Base-by-base conservation (phyloP, 177 flowering plant genomes). In the Vitis hybrid region DNA sequence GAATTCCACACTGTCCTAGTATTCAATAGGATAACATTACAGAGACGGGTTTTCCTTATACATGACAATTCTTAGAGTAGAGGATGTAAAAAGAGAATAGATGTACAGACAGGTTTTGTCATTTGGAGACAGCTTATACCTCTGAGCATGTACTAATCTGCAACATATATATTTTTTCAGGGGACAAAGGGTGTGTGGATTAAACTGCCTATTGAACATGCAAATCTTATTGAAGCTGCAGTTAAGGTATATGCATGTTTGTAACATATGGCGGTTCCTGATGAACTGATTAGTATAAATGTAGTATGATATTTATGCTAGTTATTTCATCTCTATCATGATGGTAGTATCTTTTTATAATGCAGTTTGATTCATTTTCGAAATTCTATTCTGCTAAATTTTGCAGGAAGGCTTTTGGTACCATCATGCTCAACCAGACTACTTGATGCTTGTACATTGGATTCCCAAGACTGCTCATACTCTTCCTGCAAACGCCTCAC, bases 381-480 rank as follows among this genome's bases (percentile, higher is more conserved):
- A 5, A 39, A 39, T 39, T 4, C 45, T 7, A 6, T n/a, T 68
- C 8, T 68, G 55, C n/a, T 34, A 55, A 52, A 51, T 34, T 51
- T 51, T 65, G 61, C 77, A 89, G 93, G 88, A 84, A 72, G 93
- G 89, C 26, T 89, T 87, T 69, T 49, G 67, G 70, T 87, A 79
- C 72, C 93, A 89, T 68, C 93, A 89, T 74, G 87, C 93, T 2
- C 89, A 89, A 59, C 81, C 85, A 39, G 71, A 78, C 30, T 87
- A 86, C 77, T 51, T 87, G 60, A 89, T 89, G 93, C 84, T 89
- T 17, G 89, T 80, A 1, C 15, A 69, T 21, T 89, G 93, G 93
- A 75, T 89, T 66, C 82, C 86, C 50, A 62, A 80, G 10, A 73
- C 79, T 51, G 52, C 69, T 1, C 57, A 76, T 78, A 78, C 81